Evolutionary conservation across 805 yeast species (phyloP).

Genomic region (Candida parachauliodes): DNA sequence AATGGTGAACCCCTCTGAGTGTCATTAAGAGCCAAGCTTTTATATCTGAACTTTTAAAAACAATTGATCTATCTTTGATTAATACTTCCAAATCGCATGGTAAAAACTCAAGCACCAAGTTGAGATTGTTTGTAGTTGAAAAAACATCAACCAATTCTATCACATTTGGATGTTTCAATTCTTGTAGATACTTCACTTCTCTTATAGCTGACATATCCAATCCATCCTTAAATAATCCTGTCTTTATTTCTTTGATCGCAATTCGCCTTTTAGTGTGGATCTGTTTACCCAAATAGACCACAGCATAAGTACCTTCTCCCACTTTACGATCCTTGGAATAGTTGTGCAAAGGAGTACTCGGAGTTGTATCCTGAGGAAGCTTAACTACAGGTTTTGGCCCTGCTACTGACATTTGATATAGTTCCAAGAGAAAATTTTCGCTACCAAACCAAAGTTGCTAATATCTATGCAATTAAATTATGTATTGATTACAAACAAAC

Average conservation of each 20-base stretch:
- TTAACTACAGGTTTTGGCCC: slow-evolving; percentile 1
- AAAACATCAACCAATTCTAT: slow-evolving; percentile 89
- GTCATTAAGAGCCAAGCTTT: slow-evolving; percentile 96
- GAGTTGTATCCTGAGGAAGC: slow-evolving; percentile 5
- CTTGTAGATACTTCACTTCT: slow-evolving; percentile 86
- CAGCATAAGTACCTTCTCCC: slow-evolving; percentile 99
- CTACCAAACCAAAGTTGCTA: too few species aligned
- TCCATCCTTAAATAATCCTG: slow-evolving; percentile 93
- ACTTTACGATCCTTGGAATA: slow-evolving; percentile 71
- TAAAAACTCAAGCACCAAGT: slow-evolving; percentile 86
- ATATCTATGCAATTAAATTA: too few species aligned
- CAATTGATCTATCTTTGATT: slow-evolving; percentile 71
- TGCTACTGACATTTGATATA: too few species aligned
- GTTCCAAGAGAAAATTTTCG: too few species aligned
- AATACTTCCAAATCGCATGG: slow-evolving; percentile 86
- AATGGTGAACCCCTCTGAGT: slow-evolving; percentile 88
- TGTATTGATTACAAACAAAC: not conserved
- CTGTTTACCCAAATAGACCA: slow-evolving; percentile 82
- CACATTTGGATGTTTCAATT: slow-evolving; percentile 65
- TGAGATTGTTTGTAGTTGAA: slow-evolving; percentile 60
- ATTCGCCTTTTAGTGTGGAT: slow-evolving; percentile 52
- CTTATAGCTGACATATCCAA: slow-evolving; percentile 96
- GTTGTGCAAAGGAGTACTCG: slow-evolving; percentile 13
- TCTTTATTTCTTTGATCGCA: slow-evolving; percentile 94
- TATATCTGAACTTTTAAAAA: slow-evolving; percentile 82